These are phyloP conservation scores for Ceratobasidium papillatum DNA, from an alignment of 1,284 basidiomycete genomes.

Conservation along the genomic window DNA sequence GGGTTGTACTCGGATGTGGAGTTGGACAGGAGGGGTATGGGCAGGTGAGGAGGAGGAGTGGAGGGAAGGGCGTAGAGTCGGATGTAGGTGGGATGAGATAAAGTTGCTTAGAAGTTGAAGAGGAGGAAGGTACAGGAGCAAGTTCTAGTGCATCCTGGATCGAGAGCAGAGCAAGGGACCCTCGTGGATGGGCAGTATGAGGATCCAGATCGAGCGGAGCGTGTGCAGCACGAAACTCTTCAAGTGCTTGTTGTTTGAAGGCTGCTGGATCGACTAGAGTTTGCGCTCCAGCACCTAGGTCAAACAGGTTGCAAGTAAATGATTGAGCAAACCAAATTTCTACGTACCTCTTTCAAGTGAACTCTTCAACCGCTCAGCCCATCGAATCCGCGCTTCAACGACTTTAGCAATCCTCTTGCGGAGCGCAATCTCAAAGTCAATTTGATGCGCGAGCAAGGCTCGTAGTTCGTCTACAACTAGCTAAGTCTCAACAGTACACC, in stretches of 20 bases:
- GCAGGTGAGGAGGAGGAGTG: constrained; percentile 27
- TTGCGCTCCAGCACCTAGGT: neutral
- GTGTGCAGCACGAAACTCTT: constrained; percentile 20
- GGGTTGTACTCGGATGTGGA: constrained; percentile 26
- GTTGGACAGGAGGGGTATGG: constrained; percentile 33
- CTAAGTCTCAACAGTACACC: neutral
- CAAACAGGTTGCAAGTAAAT: neutral
- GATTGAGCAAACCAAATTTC: neutral
- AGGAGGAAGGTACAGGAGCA: neutral
- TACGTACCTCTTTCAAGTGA: neutral
- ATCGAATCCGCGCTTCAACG: constrained; percentile 26
- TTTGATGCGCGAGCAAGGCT: constrained; percentile 11
- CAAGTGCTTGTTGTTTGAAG: constrained; percentile 17
- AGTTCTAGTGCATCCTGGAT: neutral
- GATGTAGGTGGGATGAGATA: constrained; percentile 25
- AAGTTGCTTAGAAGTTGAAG: constrained; percentile 29
- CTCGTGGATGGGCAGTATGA: constrained; percentile 26
- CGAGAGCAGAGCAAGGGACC: neutral
- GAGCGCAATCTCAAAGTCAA: constrained; percentile 24
- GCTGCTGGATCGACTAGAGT: neutral
- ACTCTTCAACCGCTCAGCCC: constrained; percentile 31
- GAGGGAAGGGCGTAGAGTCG: constrained; percentile 10
- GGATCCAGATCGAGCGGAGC: constrained; percentile 31
- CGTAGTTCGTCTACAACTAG: constrained; percentile 5
- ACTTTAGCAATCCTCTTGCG: constrained; percentile 30